Conservation (phyloP, 2,329 filamentous ascomycete genomes). For the Geosmithia flava region DNA sequence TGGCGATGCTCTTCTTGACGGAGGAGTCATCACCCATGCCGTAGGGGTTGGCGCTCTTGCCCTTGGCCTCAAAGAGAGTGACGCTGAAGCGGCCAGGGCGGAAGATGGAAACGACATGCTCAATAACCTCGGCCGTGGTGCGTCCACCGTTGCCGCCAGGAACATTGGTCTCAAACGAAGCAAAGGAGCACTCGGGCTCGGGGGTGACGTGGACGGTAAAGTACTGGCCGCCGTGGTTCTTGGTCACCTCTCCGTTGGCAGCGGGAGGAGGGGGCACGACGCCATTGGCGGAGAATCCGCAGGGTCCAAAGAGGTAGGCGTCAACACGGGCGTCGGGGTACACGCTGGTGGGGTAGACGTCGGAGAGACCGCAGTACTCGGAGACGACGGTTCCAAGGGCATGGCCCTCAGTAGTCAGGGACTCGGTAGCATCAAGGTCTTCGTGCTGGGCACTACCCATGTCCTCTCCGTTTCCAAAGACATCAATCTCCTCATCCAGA, state of each 20-base stretch:
- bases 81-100: constrained; percentile 96
- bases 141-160: constrained; percentile 79
- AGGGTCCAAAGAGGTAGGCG: constrained; percentile 91
- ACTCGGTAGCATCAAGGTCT: constrained; percentile 55
- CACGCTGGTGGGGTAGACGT: constrained; percentile 74
- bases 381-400: constrained; percentile 87
- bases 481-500: constrained; percentile 58
- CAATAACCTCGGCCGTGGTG: constrained; percentile 79
- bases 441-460: constrained; percentile 41
- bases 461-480: constrained; percentile 59
- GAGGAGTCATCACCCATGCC: constrained; percentile 26
- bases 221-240: constrained; percentile 58
- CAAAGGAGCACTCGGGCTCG: constrained; percentile 93
- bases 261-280: constrained; percentile 68
- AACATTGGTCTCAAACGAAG: constrained; percentile 97
- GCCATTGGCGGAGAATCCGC: constrained; percentile 94
- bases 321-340: constrained; percentile 93
- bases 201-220: constrained; percentile 98
- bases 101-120: constrained; percentile 93
- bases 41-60: constrained; percentile 28
- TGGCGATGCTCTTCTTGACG: constrained; percentile 12
- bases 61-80: constrained; percentile 88
- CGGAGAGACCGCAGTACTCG: constrained; percentile 75
- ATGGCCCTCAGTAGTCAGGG: constrained; percentile 85
- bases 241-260: constrained; percentile 26